Evolutionary conservation across 768 basidiomycete genomes (phyloP).

Genomic region (Pisolithus marmoratus): DNA sequence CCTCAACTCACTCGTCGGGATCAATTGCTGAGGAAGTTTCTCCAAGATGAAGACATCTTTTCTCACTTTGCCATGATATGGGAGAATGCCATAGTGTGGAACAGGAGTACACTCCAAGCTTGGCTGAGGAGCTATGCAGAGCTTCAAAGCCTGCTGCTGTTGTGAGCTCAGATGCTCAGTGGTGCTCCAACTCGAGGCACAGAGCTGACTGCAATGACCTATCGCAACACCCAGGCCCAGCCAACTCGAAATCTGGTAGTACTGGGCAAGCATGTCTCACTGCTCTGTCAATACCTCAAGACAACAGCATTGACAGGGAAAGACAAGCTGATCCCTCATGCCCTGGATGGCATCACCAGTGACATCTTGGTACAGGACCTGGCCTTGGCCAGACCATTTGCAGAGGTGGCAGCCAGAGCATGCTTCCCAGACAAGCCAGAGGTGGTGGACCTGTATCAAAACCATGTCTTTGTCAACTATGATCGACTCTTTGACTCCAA

Average conservation of each 20-base stretch:
- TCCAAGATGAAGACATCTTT: too few relatives aligned
- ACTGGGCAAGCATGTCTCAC: neutral
- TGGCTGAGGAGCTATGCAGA: neutral
- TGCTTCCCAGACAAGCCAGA: too few relatives aligned
- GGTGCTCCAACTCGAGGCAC: neutral
- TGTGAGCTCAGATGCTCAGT: neutral
- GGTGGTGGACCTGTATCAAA: too few relatives aligned
- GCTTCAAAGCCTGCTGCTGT: neutral
- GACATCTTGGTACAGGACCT: conserved; percentile 24
- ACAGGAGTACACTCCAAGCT: neutral
- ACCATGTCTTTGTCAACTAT: too few relatives aligned
- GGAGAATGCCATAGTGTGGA: neutral
- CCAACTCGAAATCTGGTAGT: neutral
- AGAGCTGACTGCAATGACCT: neutral
- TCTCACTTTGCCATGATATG: too few relatives aligned
- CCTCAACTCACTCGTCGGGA: neutral
- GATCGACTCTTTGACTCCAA: too few relatives aligned
- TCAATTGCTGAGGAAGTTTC: neutral
- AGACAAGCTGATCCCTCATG: conserved; percentile 25
- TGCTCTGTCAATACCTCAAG: neutral
- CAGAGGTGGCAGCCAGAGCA: neutral
- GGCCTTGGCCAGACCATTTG: conserved; percentile 15
- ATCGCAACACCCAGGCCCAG: neutral
- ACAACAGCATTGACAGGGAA: neutral
- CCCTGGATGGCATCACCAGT: conserved; percentile 14